Evolutionary conservation across 495 filamentous ascomycete genomes (phyloP), one percentile per base, ranked within the genome.

Genomic region (Talaromyces wortmannii): DNA sequence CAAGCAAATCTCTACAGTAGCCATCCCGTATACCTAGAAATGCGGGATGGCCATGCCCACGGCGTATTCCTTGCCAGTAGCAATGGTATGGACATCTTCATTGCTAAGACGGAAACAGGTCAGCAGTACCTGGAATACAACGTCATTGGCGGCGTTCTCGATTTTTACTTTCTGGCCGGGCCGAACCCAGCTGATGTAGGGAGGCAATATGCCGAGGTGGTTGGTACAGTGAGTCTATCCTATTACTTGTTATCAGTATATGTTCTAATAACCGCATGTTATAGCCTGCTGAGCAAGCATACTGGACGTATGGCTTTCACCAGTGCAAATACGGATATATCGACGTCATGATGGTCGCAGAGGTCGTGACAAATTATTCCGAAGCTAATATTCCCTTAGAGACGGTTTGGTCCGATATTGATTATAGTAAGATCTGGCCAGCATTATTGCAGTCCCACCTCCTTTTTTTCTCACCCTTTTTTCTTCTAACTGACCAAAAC

Each of bases 91-190:
- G 87, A 90, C 59, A 75, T 88, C 6, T 67, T 88, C 18, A 67
- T 90, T 55, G 44, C 8, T 5, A 53, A 53, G 44, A 53, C 52
- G 12, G 42, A 45, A 11, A 31, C 29, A 12, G 74, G 74, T 46
- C 77, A 82, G 5, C 68, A 79, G 4, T 83, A 80, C 59, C 78
- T 91, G 53, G 87, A 86, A 7, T 91, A 87, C 84, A 78, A 86
- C 42, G 72, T 80, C 4, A 62, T 83, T 5, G 80, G 80, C 23
- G 80, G 80, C 31, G 75, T 67, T 54, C 75, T 83, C 32, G 79
- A 82, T 50, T 63, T 82, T 36, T 80, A 80, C 61, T 76, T 83
- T 63, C 78, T 75, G 52, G 68, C 77, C 48, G 80, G 80, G 0
- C 79, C 80, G 6, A 72, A 67, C 3, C 73, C 70, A 17, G 63